A percentile compares a stretch with the other conserved stretches of the same genome.
These are phyloP conservation scores for Gracilaria domingensis DNA, from an alignment of 23 red algal species.

Conservation along the genomic window DNA sequence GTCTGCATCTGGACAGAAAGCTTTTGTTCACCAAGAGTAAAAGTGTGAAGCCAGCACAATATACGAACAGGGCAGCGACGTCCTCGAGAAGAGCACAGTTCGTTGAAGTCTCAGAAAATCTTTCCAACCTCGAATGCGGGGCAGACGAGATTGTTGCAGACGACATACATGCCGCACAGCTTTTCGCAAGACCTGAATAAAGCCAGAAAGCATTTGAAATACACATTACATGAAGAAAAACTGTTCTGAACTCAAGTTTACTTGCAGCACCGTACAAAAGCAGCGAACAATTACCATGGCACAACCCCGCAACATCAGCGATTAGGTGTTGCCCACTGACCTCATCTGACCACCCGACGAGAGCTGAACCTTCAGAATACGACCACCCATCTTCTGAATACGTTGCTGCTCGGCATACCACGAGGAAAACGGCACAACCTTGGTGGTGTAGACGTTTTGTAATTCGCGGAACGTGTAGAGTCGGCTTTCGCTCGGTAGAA, in stretches of 20 bases:
- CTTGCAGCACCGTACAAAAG: not conserved
- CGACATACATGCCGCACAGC: not conserved
- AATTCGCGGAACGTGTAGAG: constrained; percentile 91
- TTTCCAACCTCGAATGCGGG: not conserved
- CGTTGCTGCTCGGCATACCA: constrained; percentile 99
- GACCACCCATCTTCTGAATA: constrained; percentile 99
- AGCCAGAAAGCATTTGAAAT: not conserved
- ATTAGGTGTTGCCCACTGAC: constrained; percentile 86
- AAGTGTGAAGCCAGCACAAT: too few species aligned
- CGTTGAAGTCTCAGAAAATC: too few species aligned
- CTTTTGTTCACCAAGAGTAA: too few species aligned
- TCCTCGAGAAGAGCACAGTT: too few species aligned
- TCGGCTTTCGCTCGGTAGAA: constrained; percentile 83
- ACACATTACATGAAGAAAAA: not conserved
- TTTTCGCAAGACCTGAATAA: not conserved
- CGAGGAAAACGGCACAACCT: constrained; percentile 94
- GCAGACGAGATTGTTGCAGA: not conserved
- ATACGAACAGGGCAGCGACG: too few species aligned
- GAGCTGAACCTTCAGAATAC: constrained; percentile 97
- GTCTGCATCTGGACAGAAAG: too few species aligned
- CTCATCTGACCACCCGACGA: constrained; percentile 79
- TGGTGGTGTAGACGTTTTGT: constrained; percentile 95
- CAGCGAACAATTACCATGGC: not conserved
- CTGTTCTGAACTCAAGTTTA: constrained; percentile 32
- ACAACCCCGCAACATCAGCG: not conserved